These are phyloP conservation scores for Prosopis cineraria DNA, from an alignment of 306 rosid species.

Conservation along the genomic window DNA sequence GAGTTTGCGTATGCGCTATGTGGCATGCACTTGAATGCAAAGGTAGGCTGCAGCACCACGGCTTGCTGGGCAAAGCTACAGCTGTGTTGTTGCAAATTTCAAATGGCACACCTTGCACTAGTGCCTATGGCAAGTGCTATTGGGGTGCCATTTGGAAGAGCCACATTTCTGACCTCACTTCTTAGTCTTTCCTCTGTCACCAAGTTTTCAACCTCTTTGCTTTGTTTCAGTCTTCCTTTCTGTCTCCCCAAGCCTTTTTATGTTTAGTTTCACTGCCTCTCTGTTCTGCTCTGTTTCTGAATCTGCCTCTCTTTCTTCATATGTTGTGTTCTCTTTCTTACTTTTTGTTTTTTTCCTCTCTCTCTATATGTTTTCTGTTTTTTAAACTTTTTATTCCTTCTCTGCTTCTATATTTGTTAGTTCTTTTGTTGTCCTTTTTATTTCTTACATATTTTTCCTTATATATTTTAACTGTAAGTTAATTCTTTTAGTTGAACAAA, in stretches of 20 bases:
- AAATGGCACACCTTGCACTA: background rate
- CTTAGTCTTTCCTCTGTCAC: too few relatives aligned
- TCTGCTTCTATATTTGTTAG: background rate
- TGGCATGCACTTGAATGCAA: conserved; percentile 10
- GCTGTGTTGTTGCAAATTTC: background rate
- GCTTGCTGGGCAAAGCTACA: background rate
- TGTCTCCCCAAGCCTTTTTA: background rate
- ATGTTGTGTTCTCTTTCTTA: background rate
- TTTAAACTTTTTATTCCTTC: background rate
- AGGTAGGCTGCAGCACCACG: background rate
- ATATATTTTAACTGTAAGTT: background rate
- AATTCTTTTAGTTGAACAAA: background rate
- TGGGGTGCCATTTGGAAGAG: background rate
- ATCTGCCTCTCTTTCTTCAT: background rate
- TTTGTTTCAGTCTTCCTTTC: background rate
- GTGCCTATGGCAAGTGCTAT: background rate
- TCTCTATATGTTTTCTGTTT: background rate
- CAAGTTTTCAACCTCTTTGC: background rate
- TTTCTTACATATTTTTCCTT: background rate
- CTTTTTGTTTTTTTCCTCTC: background rate
- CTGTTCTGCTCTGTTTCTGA: background rate
- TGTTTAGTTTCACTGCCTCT: background rate
- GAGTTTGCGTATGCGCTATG: conserved; percentile 33
- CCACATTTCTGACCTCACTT: background rate
- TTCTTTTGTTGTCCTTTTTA: background rate